phyloP scores from a whole-genome alignment of 2,329 filamentous ascomycete species.

The Rutstroemia sp. region DNA sequence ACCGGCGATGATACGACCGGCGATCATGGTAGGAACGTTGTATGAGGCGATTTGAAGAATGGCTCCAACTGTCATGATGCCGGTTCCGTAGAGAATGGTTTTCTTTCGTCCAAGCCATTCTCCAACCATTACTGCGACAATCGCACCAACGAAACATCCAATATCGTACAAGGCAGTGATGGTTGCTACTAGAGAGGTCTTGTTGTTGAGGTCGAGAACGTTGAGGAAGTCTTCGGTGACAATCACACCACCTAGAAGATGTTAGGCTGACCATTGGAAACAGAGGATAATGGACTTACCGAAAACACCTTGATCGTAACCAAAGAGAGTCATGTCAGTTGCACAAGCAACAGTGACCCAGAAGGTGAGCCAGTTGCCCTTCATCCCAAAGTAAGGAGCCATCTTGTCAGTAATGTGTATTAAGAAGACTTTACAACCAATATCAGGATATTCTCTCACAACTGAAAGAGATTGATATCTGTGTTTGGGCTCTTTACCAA shows the following conservation, averaged over 20 bases:
- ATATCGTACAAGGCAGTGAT: conserved; percentile 41
- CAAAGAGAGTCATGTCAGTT: conserved; percentile 37
- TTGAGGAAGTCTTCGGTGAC: conserved; percentile 37
- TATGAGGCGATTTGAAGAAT: conserved; percentile 30
- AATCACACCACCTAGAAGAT: conserved; percentile 35
- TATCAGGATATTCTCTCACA: neutral
- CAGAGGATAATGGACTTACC: conserved; percentile 2
- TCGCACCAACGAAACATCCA: conserved; percentile 41
- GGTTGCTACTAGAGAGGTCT: conserved; percentile 31
- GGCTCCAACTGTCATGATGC: conserved; percentile 22
- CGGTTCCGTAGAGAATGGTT: conserved; percentile 20
- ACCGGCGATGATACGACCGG: conserved; percentile 67
- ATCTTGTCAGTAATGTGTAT: neutral
- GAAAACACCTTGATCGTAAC: conserved; percentile 43
- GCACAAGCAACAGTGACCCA: conserved; percentile 44
- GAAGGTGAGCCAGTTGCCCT: conserved; percentile 48
- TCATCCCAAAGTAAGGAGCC: conserved; percentile 40
- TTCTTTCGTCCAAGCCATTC: conserved; percentile 33
- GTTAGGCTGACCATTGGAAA: neutral
- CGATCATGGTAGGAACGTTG: conserved; percentile 47
- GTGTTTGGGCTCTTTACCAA: neutral
- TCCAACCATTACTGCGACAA: conserved; percentile 16
- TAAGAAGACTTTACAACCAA: neutral
- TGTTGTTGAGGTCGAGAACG: conserved; percentile 26
- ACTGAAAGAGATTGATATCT: neutral